phyloP scores from a whole-genome alignment of 441 rosid species.

The Mallotus repandus region DNA sequence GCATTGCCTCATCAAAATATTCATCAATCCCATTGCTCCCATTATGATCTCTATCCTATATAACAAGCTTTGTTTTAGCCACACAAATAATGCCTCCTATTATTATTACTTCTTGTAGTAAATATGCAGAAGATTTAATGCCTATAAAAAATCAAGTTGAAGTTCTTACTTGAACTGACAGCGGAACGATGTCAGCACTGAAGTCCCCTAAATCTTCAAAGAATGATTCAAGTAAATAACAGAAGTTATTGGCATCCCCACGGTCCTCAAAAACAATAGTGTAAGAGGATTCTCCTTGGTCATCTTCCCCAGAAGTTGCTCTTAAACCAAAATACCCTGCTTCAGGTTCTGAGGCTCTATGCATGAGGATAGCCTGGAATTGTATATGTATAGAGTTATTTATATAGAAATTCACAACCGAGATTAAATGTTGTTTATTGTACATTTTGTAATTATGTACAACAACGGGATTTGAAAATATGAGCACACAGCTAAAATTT shows the following conservation, averaged over 20 bases:
- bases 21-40: too few species aligned
- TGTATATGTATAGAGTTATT: slow-evolving; percentile 6
- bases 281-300: slow-evolving; percentile 27
- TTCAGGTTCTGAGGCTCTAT: slow-evolving; percentile 51
- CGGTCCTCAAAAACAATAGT: slow-evolving; percentile 72
- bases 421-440: neutral
- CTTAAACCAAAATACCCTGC: slow-evolving; percentile 53
- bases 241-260: slow-evolving; percentile 79
- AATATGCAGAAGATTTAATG: slow-evolving; percentile 5
- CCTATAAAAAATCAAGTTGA: slow-evolving; percentile 14
- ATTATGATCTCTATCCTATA: too few species aligned
- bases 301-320: slow-evolving; percentile 30
- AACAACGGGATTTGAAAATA: neutral
- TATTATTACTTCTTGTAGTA: neutral
- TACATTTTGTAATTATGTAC: neutral
- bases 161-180: slow-evolving; percentile 53
- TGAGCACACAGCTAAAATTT: neutral
- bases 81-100: neutral
- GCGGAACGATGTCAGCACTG: slow-evolving; percentile 56
- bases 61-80: neutral
- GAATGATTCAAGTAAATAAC: slow-evolving; percentile 57
- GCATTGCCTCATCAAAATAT: too few species aligned
- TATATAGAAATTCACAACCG: neutral
- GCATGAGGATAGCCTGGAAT: slow-evolving; percentile 65
- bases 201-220: slow-evolving; percentile 69